Evolutionary conservation across 192 early-diverging fungal species (phyloP).

Genomic region (Mortierella claussenii): DNA sequence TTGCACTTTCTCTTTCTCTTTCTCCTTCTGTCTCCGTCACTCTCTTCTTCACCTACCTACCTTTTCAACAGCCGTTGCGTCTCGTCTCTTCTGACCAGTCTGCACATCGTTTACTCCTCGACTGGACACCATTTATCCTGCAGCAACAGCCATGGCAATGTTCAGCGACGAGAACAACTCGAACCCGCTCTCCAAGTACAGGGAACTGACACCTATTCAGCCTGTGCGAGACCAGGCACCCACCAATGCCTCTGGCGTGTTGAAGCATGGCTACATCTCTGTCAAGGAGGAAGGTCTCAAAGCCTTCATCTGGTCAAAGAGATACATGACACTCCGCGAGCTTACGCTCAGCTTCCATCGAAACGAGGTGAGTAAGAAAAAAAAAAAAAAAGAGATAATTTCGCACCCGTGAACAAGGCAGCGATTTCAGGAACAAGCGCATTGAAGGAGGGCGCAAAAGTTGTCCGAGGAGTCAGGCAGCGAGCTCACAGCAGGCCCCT

Average conservation of each 20-base stretch:
- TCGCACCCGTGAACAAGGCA: neutral
- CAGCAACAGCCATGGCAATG: conserved; percentile 25
- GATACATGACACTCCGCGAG: conserved; percentile 90
- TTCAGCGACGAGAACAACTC: conserved; percentile 25
- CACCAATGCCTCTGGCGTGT: conserved; percentile 46
- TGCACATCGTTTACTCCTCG: too few species aligned
- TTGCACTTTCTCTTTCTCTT: neutral
- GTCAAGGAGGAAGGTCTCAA: conserved; percentile 93
- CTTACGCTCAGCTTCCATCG: conserved; percentile 92
- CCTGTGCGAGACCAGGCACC: conserved; percentile 28
- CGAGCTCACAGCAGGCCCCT: too few species aligned
- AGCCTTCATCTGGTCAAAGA: conserved; percentile 95
- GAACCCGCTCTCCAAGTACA: conserved; percentile 48
- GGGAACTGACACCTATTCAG: conserved; percentile 43
- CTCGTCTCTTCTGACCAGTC: too few species aligned
- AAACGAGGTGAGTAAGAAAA: conserved; percentile 79
- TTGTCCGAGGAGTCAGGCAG: neutral
- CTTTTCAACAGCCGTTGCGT: too few species aligned
- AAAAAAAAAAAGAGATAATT: neutral
- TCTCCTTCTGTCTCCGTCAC: neutral
- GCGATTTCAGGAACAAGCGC: neutral
- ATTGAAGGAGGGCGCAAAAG: too few species aligned
- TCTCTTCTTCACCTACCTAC: neutral
- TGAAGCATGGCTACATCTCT: conserved; percentile 86
- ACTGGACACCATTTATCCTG: too few species aligned